Evolutionary conservation across 2,329 filamentous ascomycete species (phyloP), one percentile per base, ranked within the genome.

Genomic region (Teratosphaeria viscida): DNA sequence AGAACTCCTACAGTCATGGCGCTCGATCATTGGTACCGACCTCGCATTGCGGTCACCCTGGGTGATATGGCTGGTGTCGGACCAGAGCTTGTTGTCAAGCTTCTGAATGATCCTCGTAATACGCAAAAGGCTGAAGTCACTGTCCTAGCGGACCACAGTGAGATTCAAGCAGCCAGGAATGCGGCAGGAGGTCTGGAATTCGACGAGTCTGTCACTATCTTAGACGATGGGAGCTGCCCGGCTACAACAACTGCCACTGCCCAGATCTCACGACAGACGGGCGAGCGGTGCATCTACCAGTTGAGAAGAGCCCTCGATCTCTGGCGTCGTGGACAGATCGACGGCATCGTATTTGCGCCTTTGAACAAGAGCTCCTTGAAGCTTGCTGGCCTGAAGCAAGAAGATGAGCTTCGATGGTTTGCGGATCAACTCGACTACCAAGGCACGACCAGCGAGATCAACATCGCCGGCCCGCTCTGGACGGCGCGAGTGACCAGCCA

Each of bases 341-440:
- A 63, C 49, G 61, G 49, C 19, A 59, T 63, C 3, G 61, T 63
- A 27, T 63, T 63, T 27, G 60, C 61, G 8, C 61, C 61, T 2
- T 49, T 63, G 29, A 63, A 63, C 56, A 63, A 63, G 34, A 63
- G 56, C 43, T 63, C 61, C 19, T 56, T 63, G n/a, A 59, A 63
- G n/a, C 56, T 59, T n/a, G 61, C 61, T 6, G 61, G 61, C 29
- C 61, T 61, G 61, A 39, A 49, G 14, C 59, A 63, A 37, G 61
- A 63, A 52, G 59, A 63, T 34, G 61, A 63, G 43, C 56, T 63
- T 14, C 57, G 61, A 14, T 63, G 61, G 61, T 61, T 63, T 52
- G 61, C 59, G n/a, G 61, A 61, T 34, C 54, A 63, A 19, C 53
- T 63, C 12, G n/a, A 43, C 11, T 55, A 56, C 16, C 29, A 49